Evolutionary conservation across 2,329 filamentous ascomycete genomes (phyloP), one percentile per base, ranked within the genome.

Genomic region (Eurotiales sp.): DNA sequence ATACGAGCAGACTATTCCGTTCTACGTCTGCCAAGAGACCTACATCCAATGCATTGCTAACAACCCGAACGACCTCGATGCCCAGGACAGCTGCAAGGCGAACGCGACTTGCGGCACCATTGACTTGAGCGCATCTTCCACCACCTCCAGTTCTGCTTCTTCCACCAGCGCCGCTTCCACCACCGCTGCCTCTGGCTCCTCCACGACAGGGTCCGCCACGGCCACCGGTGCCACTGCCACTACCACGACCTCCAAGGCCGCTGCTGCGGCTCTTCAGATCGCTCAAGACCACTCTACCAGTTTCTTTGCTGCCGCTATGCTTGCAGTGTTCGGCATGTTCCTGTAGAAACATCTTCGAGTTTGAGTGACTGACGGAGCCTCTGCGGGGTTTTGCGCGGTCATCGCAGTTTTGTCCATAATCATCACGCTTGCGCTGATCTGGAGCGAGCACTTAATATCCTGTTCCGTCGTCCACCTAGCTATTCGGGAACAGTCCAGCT

Each of bases 1-100:
- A 59, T 87, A 84, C 69, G 59, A 68, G 49, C 70, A 80, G 66
- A 82, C 81, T 21, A 70, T 87, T 44, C 82, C 82, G 37, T 81
- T 74, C 68, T 83, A 74, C 66, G 75, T 82, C 66, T 86, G 83
- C 72, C 62, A 76, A 60, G 69, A 68, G 56, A 79, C 75, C 69
- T 80, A 68, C 61, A 59, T 57, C 21, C 72, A 77, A 58, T 80
- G 77, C 62, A 73, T 77, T 53, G n/a, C 56, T 23, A 61, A 67
- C 52, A 60, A 77, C 60, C 68, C 74, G 58, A 67, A 76, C 55
- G 69, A 79, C 55, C 64, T 71, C 37, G 63, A 74, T 53, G 71
- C 67, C 47, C 74, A 79, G 59, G 58, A 68, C 47, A 54, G 65
- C 44, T 86, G 84, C 75, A 71, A 62, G 41, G 47, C 36, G 4